These are phyloP conservation scores for Neonectria coccinea DNA, from an alignment of 2,329 filamentous ascomycete species.

Conservation along the genomic window DNA sequence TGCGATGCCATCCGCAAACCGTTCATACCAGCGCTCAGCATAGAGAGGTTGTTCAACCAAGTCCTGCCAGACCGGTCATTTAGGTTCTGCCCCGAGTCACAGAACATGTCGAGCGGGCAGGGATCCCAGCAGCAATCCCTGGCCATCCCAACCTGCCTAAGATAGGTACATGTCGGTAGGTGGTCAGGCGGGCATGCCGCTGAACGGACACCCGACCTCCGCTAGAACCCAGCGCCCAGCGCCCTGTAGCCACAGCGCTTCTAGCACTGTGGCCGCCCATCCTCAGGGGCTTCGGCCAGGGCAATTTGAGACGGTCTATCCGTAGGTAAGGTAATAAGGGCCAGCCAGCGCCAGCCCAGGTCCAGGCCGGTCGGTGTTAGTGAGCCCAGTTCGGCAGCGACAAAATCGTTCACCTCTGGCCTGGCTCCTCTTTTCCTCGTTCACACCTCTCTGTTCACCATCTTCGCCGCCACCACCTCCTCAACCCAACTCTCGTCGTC, in stretches of 20 bases:
- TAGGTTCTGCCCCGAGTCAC: conserved; percentile 7
- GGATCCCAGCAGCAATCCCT: conserved; percentile 24
- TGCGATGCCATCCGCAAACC: not conserved
- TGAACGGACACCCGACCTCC: conserved; percentile 8
- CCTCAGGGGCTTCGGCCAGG: conserved; percentile 4
- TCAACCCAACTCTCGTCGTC: conserved; percentile 48
- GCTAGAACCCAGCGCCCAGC: conserved; percentile 15
- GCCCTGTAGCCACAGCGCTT: conserved; percentile 22
- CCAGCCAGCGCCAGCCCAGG: conserved; percentile 17
- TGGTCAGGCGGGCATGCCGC: conserved; percentile 6
- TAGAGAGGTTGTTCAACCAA: conserved; percentile 6
- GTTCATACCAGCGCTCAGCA: not conserved
- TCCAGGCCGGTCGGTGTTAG: conserved; percentile 40
- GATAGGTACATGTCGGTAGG: not conserved
- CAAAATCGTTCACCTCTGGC: conserved; percentile 56
- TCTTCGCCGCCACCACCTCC: conserved; percentile 51
- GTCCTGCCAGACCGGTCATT: not conserved
- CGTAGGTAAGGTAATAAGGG: conserved; percentile 27
- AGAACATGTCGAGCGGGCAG: conserved; percentile 12
- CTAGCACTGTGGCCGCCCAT: conserved; percentile 7
- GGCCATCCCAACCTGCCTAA: conserved; percentile 5
- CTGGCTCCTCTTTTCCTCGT: conserved; percentile 59
- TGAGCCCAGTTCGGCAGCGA: conserved; percentile 48
- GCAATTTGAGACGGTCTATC: conserved; percentile 26
- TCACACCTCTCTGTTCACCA: conserved; percentile 55